Conservation (phyloP, 148 eudicot genomes). For the Nepenthes gracilis region DNA sequence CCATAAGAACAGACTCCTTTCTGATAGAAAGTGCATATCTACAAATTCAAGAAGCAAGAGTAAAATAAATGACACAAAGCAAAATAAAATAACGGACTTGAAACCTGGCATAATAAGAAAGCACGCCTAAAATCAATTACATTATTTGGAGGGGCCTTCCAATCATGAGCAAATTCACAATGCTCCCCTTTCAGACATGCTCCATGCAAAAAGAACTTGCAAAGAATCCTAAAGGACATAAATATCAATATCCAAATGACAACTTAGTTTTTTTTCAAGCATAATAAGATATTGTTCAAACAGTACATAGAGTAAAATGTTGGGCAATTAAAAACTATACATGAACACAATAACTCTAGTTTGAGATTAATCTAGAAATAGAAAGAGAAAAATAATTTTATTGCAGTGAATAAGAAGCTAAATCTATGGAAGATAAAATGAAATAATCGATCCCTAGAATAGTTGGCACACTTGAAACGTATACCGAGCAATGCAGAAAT, state of each 20-base stretch:
- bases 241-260: neutral
- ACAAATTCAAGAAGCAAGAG: slow-evolving; percentile 6
- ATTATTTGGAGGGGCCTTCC: slow-evolving; percentile 87
- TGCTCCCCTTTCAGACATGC: slow-evolving; percentile 91
- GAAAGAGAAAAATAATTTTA: too few species aligned
- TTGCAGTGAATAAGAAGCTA: too few species aligned
- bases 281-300: neutral
- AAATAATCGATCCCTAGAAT: too few species aligned
- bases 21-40: slow-evolving; percentile 91
- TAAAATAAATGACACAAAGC: slow-evolving; percentile 4
- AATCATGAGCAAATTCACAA: slow-evolving; percentile 92
- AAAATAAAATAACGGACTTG: neutral
- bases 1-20: slow-evolving; percentile 87
- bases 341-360: too few species aligned
- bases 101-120: neutral
- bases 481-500: too few species aligned
- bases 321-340: too few species aligned
- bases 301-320: too few species aligned
- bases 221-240: slow-evolving; percentile 44
- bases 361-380: too few species aligned
- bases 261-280: too few species aligned
- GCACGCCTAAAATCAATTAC: slow-evolving; percentile 17
- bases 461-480: too few species aligned
- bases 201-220: slow-evolving; percentile 93
- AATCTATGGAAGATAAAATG: too few species aligned